Percentiles rank a stretch among this genome's conserved stretches.
Evolutionary conservation across 1,139 yeast genomes (phyloP).

Genomic region (Pichia sp.): DNA sequence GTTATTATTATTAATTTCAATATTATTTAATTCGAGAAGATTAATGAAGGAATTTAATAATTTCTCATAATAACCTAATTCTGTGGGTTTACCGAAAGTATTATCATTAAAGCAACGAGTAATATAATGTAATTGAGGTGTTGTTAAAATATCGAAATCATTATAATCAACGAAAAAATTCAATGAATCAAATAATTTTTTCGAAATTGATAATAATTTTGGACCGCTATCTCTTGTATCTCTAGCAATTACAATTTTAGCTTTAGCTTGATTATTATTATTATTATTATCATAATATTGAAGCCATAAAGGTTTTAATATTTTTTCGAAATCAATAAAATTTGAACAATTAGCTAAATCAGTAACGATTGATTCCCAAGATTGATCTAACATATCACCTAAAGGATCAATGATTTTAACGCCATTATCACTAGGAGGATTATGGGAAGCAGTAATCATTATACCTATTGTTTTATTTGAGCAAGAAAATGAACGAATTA

Average conservation of each 20-base stretch:
- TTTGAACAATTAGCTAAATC: slow-evolving; percentile 61
- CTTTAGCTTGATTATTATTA: too few relatives aligned
- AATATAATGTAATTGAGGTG: slow-evolving; percentile 91
- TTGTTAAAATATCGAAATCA: slow-evolving; percentile 71
- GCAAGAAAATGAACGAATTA: slow-evolving; percentile 66
- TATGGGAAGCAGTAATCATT: slow-evolving; percentile 97
- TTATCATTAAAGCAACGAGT: slow-evolving; percentile 65
- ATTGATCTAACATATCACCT: slow-evolving; percentile 83
- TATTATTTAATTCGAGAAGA: slow-evolving; percentile 22
- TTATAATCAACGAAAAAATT: slow-evolving; percentile 29
- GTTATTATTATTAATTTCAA: slow-evolving; percentile 26
- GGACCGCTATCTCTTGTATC: slow-evolving; percentile 81
- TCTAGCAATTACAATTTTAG: slow-evolving; percentile 48
- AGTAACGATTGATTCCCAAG: slow-evolving; percentile 85
- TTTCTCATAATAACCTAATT: slow-evolving; percentile 65
- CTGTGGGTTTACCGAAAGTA: slow-evolving; percentile 56
- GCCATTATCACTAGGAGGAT: slow-evolving; percentile 95
- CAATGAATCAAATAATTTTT: slow-evolving; percentile 54
- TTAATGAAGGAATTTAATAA: slow-evolving; percentile 33
- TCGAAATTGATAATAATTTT: slow-evolving; percentile 51
- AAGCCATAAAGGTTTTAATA: slow-evolving; percentile 27
- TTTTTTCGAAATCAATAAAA: slow-evolving; percentile 29
- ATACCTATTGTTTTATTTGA: slow-evolving; percentile 70
- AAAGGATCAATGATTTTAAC: slow-evolving; percentile 89
- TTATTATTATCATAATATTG: slow-evolving; percentile 26